Evolutionary conservation across 768 basidiomycete genomes (phyloP).

Genomic region (Royoungia palumana): DNA sequence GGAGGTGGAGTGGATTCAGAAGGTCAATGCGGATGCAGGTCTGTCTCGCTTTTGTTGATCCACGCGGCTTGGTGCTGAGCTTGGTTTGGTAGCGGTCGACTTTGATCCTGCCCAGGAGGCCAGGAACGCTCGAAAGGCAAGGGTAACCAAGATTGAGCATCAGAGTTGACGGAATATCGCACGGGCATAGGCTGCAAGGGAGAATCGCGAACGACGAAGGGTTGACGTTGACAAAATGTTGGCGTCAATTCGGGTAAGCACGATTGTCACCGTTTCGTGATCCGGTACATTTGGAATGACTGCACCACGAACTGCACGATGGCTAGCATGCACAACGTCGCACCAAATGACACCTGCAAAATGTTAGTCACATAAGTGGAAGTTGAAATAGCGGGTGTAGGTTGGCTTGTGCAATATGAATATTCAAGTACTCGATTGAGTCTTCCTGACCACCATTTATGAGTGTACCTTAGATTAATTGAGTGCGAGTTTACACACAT

Average conservation of each 20-base stretch:
- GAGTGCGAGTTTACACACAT: no score
- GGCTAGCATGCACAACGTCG: no score
- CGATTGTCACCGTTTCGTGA: constrained; percentile 25
- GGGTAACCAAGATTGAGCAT: constrained; percentile 80
- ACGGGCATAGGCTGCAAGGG: constrained; percentile 42
- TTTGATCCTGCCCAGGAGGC: constrained; percentile 76
- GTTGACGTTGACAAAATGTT: constrained; percentile 72
- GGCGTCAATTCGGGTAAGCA: constrained; percentile 73
- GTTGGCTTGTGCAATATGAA: no score
- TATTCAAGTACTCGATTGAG: no score
- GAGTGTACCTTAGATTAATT: not conserved
- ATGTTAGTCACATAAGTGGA: no score
- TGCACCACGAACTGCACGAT: no score
- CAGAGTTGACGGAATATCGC: constrained; percentile 72
- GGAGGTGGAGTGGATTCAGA: constrained; percentile 89
- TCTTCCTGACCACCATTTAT: no score
- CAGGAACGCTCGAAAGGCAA: constrained; percentile 73
- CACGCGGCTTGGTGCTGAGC: not conserved
- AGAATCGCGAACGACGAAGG: constrained; percentile 54
- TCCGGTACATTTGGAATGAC: no score
- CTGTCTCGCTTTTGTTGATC: constrained; percentile 24
- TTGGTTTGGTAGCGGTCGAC: constrained; percentile 44
- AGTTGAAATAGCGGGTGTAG: no score
- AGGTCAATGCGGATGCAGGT: constrained; percentile 88
- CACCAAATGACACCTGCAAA: no score